Base-by-base conservation (phyloP, 164 flowering plant species). In the Cinnamomum chago region DNA sequence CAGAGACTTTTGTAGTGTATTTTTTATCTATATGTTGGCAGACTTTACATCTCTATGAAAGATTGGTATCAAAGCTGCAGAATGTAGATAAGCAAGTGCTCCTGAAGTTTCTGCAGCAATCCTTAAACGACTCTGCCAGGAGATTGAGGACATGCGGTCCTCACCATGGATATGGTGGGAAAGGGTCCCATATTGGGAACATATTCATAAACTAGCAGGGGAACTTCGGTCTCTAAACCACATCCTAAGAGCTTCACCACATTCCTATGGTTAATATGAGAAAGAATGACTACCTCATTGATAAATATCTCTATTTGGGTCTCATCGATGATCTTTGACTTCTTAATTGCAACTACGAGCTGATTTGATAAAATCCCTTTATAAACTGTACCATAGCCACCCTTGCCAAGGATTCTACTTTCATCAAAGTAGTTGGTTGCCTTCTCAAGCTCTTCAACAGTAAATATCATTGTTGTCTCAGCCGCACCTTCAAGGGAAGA, bases 231-330 rank as follows among this genome's bases (percentile, higher is more conserved):
- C 30, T 28, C 30, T 28, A 28, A 28, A 28, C 30, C 2, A 28
- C 30, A 28, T 0, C 4, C 30, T 28, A 28, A 28, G 30, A 28
- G 30, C 30, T 28, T 28, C 30, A 28, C 30, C 30, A 28, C 30
- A 28, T 28, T 28, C 30, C 4, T 28, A 28, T 28, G 30, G 30
- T 28, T 28, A 28, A 28, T 28, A 35, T 71, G 80, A 22, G 71
- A 25, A 25, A 78, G 62, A 23, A 78, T 70, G n/a, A 72, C 62
- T 11, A 79, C 51, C 68, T 76, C 82, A 60, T 79, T 76, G 27
- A 79, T 73, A 71, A 76, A 79, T 20, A 70, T 3, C 30, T 28
- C 30, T 28, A 28, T 28, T 28, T 28, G 30, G 30, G 30, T 28
- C 30, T 28, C 4, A 27, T 73, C 72, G 7, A 76, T 51, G 9